phyloP scores from a whole-genome alignment of 176 grass and related monocot species.

The Paspalum vaginatum region DNA sequence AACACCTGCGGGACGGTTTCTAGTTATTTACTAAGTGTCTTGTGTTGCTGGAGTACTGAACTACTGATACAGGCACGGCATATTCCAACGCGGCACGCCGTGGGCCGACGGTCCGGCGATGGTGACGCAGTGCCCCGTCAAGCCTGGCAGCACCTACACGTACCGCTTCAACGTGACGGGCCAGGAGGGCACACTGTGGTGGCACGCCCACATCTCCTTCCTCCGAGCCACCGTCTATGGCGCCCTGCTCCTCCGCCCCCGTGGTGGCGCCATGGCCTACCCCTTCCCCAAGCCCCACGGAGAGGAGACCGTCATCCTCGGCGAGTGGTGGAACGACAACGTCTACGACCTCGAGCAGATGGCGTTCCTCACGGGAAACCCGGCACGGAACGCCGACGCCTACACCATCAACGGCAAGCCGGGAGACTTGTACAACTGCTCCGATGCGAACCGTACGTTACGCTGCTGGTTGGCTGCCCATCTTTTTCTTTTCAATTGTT shows the following conservation, averaged over 20 bases:
- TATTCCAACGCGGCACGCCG: slow-evolving; percentile 49
- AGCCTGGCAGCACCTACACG: slow-evolving; percentile 47
- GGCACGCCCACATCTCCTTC: slow-evolving; percentile 75
- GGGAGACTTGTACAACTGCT: slow-evolving; percentile 58
- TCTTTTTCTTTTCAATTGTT: neutral
- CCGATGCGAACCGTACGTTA: neutral
- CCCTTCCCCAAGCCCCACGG: slow-evolving; percentile 56
- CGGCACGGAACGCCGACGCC: slow-evolving; percentile 19
- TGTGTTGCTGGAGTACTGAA: too few relatives aligned
- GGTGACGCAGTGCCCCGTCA: slow-evolving; percentile 71
- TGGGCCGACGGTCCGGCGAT: slow-evolving; percentile 75
- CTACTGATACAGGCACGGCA: slow-evolving; percentile 65
- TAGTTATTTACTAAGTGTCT: too few relatives aligned
- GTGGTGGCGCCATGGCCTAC: slow-evolving; percentile 35
- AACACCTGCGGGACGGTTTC: too few relatives aligned
- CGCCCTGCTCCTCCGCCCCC: too few relatives aligned
- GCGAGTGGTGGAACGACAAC: slow-evolving; percentile 74
- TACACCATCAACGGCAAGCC: slow-evolving; percentile 75
- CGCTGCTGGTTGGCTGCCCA: neutral
- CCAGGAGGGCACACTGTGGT: slow-evolving; percentile 88
- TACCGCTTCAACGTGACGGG: slow-evolving; percentile 72
- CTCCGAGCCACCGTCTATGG: slow-evolving; percentile 62
- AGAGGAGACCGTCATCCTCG: slow-evolving; percentile 55
- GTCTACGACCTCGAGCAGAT: slow-evolving; percentile 27
- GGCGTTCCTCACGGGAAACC: neutral